Evolutionary conservation across 2,329 filamentous ascomycete genomes (phyloP).

Genomic region (Colletotrichum cordylinicola): DNA sequence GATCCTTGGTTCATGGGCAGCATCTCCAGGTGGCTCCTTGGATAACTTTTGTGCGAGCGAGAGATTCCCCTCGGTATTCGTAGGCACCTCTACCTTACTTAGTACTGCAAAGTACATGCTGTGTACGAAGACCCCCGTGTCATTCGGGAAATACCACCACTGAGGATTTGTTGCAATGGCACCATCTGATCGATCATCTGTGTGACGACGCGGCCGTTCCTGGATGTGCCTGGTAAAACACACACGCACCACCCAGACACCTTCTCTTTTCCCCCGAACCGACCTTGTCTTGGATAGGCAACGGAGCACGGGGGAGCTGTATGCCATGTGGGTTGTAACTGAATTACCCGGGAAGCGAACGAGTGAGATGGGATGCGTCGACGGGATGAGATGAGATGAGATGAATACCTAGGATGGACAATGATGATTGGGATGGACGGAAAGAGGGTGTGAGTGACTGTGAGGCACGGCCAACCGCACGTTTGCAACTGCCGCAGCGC

Average conservation of each 20-base stretch:
- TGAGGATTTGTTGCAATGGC: constrained; percentile 4
- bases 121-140: background rate
- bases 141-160: constrained; percentile 3
- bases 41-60: background rate
- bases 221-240: constrained; percentile 10
- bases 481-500: background rate
- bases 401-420: background rate
- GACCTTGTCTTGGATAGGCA: constrained; percentile 7
- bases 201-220: constrained; percentile 17
- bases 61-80: background rate
- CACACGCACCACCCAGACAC: background rate
- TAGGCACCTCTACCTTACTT: background rate
- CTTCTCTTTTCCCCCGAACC: background rate
- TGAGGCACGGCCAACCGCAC: background rate
- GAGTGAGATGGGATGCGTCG: background rate
- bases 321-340: background rate
- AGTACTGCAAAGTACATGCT: background rate
- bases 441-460: background rate
- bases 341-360: background rate
- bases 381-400: background rate
- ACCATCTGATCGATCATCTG: constrained; percentile 19
- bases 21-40: background rate
- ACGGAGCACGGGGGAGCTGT: background rate
- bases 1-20: background rate
- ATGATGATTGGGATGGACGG: background rate